Base-by-base conservation (phyloP, 768 basidiomycete species). In the Lactifluus echinatus region DNA sequence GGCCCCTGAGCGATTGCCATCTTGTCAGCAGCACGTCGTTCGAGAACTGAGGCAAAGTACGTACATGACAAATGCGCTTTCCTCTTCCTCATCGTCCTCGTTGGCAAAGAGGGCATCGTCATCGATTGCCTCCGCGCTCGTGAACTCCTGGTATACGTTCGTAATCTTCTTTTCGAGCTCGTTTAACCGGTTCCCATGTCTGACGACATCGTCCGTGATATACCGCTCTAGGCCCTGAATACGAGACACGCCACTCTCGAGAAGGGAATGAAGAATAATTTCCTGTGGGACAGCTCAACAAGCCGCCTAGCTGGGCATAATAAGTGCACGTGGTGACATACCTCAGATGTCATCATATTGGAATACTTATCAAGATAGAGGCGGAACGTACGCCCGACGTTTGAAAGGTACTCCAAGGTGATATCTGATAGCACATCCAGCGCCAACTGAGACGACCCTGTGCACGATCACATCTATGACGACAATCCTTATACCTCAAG, bases 91-190 rank as follows among this genome's bases (percentile, higher is more conserved):
- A 53, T 84, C 82, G 14, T 77, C 76, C 47, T 74, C 73, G 2
- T 72, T 69, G 0, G 67, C 73, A 63, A 85, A 82, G 45, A 84
- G 72, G 23, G 75, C 76, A n/a, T 85, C 84, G 56, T 85, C 83
- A 50, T 80, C 79, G 60, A 79, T 73, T 2, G 76, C 73, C 75
- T 79, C 76, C 77, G 56, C 3, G 2, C 72, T 67, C 12, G 75
- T 75, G 69, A 74, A 55, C 63, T 94, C 94, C 26, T 83, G 79
- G 71, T 91, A 93, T 1, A 89, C 89, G 36, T 83, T 77, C 54
- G 84, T 79, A 17, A 96, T 79, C 73, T 93, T 95, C 78, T 87
- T 87, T 72, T 91, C 87, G 50, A 94, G 73, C 44, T 94, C 93
- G 1, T 70, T 65, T 21, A 98, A 72, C 48, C 91, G 82, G 8